These are phyloP conservation scores for Boletus vermiculosoides DNA, from an alignment of 768 basidiomycete genomes.

Conservation along the genomic window DNA sequence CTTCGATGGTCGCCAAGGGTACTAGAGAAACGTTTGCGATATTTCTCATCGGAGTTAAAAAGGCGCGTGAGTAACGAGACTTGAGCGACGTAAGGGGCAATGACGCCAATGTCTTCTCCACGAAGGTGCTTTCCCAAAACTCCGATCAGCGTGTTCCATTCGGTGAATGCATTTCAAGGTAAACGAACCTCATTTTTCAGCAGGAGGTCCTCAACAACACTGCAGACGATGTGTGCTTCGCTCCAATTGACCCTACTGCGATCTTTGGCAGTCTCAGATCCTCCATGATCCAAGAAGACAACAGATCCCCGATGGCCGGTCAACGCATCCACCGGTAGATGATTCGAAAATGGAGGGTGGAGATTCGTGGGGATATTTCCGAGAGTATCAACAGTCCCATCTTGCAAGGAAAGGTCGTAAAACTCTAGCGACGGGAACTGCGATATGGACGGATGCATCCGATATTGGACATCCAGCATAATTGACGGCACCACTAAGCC, in stretches of 20 bases:
- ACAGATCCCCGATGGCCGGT: slow-evolving; percentile 55
- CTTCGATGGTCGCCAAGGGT: slow-evolving; percentile 66
- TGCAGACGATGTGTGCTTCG: slow-evolving; percentile 76
- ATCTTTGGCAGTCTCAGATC: slow-evolving; percentile 63
- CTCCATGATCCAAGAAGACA: slow-evolving; percentile 79
- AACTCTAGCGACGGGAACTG: slow-evolving; percentile 84
- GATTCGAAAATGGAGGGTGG: slow-evolving; percentile 59
- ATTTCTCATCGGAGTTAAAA: slow-evolving; percentile 54
- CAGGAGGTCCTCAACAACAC: slow-evolving; percentile 80
- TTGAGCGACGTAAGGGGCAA: slow-evolving; percentile 90
- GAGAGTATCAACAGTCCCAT: slow-evolving; percentile 66
- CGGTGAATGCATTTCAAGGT: background rate
- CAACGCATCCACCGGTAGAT: slow-evolving; percentile 39
- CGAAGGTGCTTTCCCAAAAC: slow-evolving; percentile 45
- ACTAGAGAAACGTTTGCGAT: slow-evolving; percentile 50
- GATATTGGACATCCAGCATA: slow-evolving; percentile 93
- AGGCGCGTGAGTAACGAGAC: slow-evolving; percentile 71
- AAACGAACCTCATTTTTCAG: slow-evolving; percentile 64
- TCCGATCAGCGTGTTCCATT: slow-evolving; percentile 7
- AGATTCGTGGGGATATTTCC: slow-evolving; percentile 50
- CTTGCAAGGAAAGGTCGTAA: slow-evolving; percentile 65
- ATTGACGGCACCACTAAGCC: slow-evolving; percentile 74
- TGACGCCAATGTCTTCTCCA: slow-evolving; percentile 84
- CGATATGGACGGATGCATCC: slow-evolving; percentile 92
- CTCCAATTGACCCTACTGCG: slow-evolving; percentile 74